These are phyloP conservation scores for Hypoxylon cercidicola DNA, from an alignment of 495 filamentous ascomycete species.

Conservation along the genomic window DNA sequence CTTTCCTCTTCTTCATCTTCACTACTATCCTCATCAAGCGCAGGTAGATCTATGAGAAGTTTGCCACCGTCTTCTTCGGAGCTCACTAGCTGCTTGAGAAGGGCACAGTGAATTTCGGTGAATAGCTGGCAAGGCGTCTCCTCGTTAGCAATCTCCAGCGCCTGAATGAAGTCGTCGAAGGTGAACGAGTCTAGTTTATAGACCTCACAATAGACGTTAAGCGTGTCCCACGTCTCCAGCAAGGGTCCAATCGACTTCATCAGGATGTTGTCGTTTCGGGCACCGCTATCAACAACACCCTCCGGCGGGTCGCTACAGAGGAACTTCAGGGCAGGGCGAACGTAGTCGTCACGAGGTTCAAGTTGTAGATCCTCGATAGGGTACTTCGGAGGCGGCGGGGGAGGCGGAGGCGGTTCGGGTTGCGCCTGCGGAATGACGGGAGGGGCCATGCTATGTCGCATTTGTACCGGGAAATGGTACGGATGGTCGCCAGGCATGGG, in stretches of 20 bases:
- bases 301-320: conserved; percentile 69
- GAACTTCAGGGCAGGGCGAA: conserved; percentile 79
- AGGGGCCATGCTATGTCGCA: conserved; percentile 50
- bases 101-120: conserved; percentile 89
- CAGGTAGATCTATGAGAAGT: conserved; percentile 79
- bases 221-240: conserved; percentile 91
- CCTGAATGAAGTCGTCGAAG: conserved; percentile 94
- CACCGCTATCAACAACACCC: conserved; percentile 46
- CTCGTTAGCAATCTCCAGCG: conserved; percentile 80
- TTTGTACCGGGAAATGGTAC: conserved; percentile 55
- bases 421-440: conserved; percentile 32
- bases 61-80: conserved; percentile 78
- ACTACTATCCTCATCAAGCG: conserved; percentile 74
- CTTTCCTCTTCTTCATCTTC: conserved; percentile 68
- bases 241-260: conserved; percentile 84
- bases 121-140: conserved; percentile 88
- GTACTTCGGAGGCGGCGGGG: conserved; percentile 87
- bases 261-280: conserved; percentile 65
- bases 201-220: conserved; percentile 95
- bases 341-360: conserved; percentile 66
- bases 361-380: conserved; percentile 95
- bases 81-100: conserved; percentile 87
- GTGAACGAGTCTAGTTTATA: conserved; percentile 96
- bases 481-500: conserved; percentile 53
- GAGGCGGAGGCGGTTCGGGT: conserved; percentile 64